Base-by-base conservation (phyloP, 129 eudicot genomes). In the Arctium minus region DNA sequence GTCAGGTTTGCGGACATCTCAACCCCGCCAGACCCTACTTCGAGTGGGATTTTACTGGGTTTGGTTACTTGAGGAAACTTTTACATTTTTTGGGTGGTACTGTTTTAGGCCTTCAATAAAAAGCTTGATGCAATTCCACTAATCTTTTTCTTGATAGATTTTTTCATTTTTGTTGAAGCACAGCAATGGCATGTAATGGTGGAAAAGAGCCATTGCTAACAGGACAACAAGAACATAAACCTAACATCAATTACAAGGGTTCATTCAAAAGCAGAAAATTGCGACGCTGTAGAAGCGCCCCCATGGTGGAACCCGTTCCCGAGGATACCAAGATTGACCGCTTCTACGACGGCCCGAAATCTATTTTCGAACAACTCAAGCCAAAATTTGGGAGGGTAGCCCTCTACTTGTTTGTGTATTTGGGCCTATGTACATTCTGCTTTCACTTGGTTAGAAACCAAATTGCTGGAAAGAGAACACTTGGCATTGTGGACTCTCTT, bases 221-320 rank as follows among this genome's bases (percentile, higher is more conserved):
- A 5, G 30, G 48, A 35, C 39, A 78, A 72, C 70, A 73, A 0
- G 53, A 53, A 9, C 69, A 76, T 70, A 42, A 77, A 73, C 33
- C 79, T 80, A 72, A 77, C 18, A 60, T 1, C 13, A 18, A 76
- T 64, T 44, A 44, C 60, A 83, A 69, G 12, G 50, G 18, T 80
- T 60, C 22, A 79, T 70, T 85, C 27, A 93, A 85, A 70, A 88
- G 78, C 76, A 92, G 84, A 80, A 92, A 90, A 83, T 70, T 85
- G 12, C 89, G 93, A 69, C 92, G 92, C 4, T 73, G 89, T 71
- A 91, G 77, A 87, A 95, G 98, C 81, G 92, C 94, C 69, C 98
- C 97, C n/a, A 74, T 73, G 70, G 62, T 80, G 44, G 93, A 89
- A 62, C 81, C 80, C 35, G 46, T 80, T 44, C 92, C 88, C 36